Percentiles rank a stretch among this genome's conserved stretches.
Conservation (phyloP, 2,329 filamentous ascomycete species). For the Davidsoniella eucalypti region DNA sequence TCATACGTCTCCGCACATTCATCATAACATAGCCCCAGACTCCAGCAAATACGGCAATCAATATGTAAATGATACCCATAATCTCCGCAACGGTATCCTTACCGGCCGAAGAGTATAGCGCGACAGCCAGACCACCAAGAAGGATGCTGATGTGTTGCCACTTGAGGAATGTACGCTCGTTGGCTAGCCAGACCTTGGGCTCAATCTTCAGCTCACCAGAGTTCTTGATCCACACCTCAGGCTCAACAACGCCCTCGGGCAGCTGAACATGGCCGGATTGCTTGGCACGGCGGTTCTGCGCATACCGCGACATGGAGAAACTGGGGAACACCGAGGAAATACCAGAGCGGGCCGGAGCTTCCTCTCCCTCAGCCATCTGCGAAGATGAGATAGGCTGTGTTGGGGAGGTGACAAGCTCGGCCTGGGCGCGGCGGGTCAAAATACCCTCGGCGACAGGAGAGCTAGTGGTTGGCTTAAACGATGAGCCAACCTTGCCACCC, state of each 20-base stretch:
- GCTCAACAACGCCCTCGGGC: constrained; percentile 77
- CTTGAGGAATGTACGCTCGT: constrained; percentile 95
- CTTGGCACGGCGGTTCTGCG: constrained; percentile 34
- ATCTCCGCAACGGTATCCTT: constrained; percentile 57
- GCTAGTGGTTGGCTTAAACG: constrained; percentile 43
- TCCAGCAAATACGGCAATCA: constrained; percentile 67
- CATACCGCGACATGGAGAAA: constrained; percentile 68
- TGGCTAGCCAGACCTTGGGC: constrained; percentile 96
- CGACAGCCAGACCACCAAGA: constrained; percentile 67
- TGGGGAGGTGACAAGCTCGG: constrained; percentile 14
- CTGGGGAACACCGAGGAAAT: constrained; percentile 62
- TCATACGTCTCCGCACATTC: constrained; percentile 58
- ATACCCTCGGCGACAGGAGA: constrained; percentile 53
- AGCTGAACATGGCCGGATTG: constrained; percentile 30
- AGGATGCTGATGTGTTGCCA: constrained; percentile 94
- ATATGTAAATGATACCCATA: constrained; percentile 70
- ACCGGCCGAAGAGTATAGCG: constrained; percentile 76
- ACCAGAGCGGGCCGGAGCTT: constrained; percentile 17
- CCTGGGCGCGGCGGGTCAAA: constrained; percentile 22
- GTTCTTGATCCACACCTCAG: constrained; percentile 84
- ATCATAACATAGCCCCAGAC: constrained; percentile 81
- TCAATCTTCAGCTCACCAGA: constrained; percentile 81
- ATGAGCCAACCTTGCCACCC: constrained; percentile 35
- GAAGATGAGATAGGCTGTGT: constrained; percentile 10
- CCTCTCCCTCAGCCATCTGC: constrained; percentile 21